phyloP scores from a whole-genome alignment of 257 asterid species.

The Perilla frutescens region DNA sequence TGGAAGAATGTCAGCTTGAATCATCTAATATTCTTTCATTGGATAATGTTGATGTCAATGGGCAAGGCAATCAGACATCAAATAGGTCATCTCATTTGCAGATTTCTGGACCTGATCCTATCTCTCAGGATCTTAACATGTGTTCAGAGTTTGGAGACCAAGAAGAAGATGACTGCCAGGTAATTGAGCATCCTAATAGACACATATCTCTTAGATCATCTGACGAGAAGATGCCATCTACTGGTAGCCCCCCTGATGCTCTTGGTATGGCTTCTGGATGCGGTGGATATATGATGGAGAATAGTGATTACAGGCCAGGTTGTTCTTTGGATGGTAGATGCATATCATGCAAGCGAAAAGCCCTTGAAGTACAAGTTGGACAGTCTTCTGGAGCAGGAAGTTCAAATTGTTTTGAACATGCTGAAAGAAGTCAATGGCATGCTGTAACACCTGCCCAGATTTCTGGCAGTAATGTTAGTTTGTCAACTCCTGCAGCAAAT shows the following conservation, averaged over 20 bases:
- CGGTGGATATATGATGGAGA: slow-evolving; percentile 51
- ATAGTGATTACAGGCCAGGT: slow-evolving; percentile 54
- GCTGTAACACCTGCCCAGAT: slow-evolving; percentile 40
- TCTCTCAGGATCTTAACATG: slow-evolving; percentile 57
- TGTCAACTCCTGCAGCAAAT: slow-evolving; percentile 45
- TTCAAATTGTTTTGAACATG: slow-evolving; percentile 49
- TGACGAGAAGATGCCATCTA: slow-evolving; percentile 45
- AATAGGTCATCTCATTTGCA: slow-evolving; percentile 42
- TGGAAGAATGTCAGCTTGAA: slow-evolving; percentile 43
- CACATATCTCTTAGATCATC: slow-evolving; percentile 47
- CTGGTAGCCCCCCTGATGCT: slow-evolving; percentile 51
- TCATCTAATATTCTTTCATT: slow-evolving; percentile 48
- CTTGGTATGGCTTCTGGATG: slow-evolving; percentile 44
- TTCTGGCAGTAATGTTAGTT: slow-evolving; percentile 36
- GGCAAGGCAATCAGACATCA: slow-evolving; percentile 41
- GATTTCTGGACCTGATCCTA: slow-evolving; percentile 42
- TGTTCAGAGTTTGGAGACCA: slow-evolving; percentile 40
- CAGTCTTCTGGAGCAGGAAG: slow-evolving; percentile 79
- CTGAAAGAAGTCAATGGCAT: slow-evolving; percentile 58
- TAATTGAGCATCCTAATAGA: slow-evolving; percentile 53
- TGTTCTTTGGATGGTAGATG: slow-evolving; percentile 65
- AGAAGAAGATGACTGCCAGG: slow-evolving; percentile 59
- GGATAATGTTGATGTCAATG: slow-evolving; percentile 44
- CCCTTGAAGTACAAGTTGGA: slow-evolving; percentile 62
- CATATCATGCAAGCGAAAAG: slow-evolving; percentile 76